phyloP scores from a whole-genome alignment of 345 rosid species.

The Corchorus capsularis region DNA sequence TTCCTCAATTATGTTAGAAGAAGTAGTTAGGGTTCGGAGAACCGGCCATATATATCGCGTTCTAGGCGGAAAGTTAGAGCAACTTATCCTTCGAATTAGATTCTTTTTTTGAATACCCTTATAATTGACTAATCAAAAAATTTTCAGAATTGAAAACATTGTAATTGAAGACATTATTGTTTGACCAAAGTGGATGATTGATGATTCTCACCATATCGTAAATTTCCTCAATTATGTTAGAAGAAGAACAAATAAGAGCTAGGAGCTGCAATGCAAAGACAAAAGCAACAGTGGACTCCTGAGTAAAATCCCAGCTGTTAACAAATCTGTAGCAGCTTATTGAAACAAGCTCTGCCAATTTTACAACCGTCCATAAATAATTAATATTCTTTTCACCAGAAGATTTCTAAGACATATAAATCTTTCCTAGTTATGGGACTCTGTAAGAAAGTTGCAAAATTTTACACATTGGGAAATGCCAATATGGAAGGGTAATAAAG shows the following conservation, averaged over 20 bases:
- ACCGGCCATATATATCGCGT: no score
- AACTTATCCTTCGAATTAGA: no score
- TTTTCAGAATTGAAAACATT: background rate
- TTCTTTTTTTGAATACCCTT: background rate
- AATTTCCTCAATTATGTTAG: background rate
- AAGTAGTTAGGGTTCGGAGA: background rate
- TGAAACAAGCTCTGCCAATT: conserved; percentile 9
- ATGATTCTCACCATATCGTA: background rate
- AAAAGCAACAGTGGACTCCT: background rate
- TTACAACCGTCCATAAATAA: background rate
- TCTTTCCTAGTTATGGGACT: conserved; percentile 24
- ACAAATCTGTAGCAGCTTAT: background rate
- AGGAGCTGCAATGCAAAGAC: background rate
- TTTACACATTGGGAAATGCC: conserved; percentile 28
- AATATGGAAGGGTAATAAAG: conserved; percentile 15
- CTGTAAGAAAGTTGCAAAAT: conserved; percentile 10
- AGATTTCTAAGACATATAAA: background rate
- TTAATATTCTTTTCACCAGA: background rate
- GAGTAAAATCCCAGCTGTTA: background rate
- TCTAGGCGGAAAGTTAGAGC: no score
- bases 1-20: background rate
- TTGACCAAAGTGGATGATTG: background rate
- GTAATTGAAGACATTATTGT: background rate
- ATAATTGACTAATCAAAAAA: background rate
- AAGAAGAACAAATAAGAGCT: background rate